phyloP scores from a whole-genome alignment of 2,329 filamentous ascomycete species.

The Aspergillus bombycis region DNA sequence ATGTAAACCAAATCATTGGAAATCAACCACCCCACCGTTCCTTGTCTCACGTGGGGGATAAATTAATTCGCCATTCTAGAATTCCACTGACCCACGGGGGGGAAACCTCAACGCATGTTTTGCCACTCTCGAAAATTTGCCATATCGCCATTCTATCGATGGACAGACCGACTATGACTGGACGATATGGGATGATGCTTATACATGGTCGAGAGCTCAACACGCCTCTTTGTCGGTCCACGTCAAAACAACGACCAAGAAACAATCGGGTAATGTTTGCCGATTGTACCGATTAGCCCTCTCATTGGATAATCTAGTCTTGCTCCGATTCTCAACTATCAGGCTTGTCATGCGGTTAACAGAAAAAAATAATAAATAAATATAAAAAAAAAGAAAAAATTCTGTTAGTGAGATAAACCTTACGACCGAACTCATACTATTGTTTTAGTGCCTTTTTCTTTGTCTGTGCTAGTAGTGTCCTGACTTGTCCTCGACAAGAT shows the following conservation, averaged over 20 bases:
- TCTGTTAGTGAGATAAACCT: neutral
- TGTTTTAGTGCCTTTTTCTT: conserved; percentile 2
- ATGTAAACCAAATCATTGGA: neutral
- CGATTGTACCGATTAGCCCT: neutral
- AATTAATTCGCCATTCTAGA: neutral
- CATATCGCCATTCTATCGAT: neutral
- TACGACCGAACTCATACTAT: neutral
- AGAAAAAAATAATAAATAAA: neutral
- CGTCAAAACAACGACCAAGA: neutral
- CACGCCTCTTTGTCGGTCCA: neutral
- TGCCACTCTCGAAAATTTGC: neutral
- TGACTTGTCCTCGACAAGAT: conserved; percentile 3
- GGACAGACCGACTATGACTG: neutral
- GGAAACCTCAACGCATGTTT: neutral
- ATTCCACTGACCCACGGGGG: neutral
- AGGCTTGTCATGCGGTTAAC: neutral
- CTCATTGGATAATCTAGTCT: neutral
- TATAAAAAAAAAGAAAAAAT: neutral
- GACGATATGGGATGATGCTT: neutral
- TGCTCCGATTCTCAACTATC: neutral
- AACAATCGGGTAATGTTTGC: neutral
- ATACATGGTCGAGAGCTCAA: neutral
- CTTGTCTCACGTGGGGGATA: neutral
- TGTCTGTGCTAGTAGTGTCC: neutral
- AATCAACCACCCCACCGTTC: neutral